Base-by-base conservation (phyloP, 768 basidiomycete genomes). In the Suillus plorans region DNA sequence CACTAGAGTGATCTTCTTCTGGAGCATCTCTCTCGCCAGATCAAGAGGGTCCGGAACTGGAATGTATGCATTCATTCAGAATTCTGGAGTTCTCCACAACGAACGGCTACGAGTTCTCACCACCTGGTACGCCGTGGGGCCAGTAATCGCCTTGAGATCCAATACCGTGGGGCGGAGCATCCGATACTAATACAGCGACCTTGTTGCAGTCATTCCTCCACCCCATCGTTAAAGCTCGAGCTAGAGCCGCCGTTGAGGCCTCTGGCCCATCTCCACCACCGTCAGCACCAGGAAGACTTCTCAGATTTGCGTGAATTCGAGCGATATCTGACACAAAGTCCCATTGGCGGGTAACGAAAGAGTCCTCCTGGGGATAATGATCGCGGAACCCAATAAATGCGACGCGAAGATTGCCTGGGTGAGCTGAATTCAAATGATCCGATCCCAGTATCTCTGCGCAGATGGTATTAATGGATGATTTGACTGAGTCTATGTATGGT, bases 111-210 rank as follows among this genome's bases (percentile, higher is more conserved):
- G 18, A 39, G 22, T 53, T 64, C 44, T 53, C 28, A 37, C 53
- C 67, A 28, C 34, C 36, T 13, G 42, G 52, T 47, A 57, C 44
- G 76, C 79, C 80, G 69, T 83, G 79, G 8, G 81, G 57, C 57
- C 57, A 81, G 52, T 77, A 77, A 67, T 82, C 81, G 14, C 60
- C 67, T 63, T 55, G 55, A 47, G 55, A 66, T 58, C 81, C 81
- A 58, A 84, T 79, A 18, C 83, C 84, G 71, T 85, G 84, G 5
- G 82, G 82, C 22, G 84, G 84, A 5, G 84, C 82, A 71, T 85
- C 84, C 6, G 84, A 81, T 57, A 84, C 77, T 53, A 84, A 69
- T 6, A 85, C 77, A 41, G 78, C 74, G 77, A 85, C 80, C 75
- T 80, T 84, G 36, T 75, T 73, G 9, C 81, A 81, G 18, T 76